Evolutionary conservation across 2,329 filamentous ascomycete genomes (phyloP).

Genomic region (Aspergillus sclerotialis): DNA sequence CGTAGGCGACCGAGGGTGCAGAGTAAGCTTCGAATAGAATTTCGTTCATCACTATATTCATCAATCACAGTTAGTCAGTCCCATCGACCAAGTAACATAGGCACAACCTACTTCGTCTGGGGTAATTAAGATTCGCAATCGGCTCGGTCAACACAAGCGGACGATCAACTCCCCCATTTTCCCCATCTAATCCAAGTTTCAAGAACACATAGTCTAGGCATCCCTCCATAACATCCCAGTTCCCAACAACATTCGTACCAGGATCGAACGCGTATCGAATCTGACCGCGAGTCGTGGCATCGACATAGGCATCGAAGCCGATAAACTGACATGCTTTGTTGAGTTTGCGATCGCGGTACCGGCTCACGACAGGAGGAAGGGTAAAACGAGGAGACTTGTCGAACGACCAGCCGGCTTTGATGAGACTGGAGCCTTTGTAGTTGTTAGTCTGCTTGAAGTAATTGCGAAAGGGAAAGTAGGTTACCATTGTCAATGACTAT

Average conservation of each 20-base stretch:
- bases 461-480: conserved; percentile 2
- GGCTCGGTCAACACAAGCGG: conserved; percentile 95
- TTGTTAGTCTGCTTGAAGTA: background rate
- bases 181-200: conserved; percentile 77
- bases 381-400: conserved; percentile 72
- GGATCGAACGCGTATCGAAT: conserved; percentile 86
- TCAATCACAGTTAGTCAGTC: conserved; percentile 18
- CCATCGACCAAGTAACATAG: conserved; percentile 39
- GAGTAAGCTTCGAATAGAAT: conserved; percentile 95
- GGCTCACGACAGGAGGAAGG: conserved; percentile 84
- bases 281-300: conserved; percentile 86
- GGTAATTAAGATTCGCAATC: conserved; percentile 83
- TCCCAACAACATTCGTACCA: conserved; percentile 84
- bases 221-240: conserved; percentile 97
- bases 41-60: conserved; percentile 76
- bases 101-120: conserved; percentile 77
- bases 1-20: conserved; percentile 83
- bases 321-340: conserved; percentile 89
- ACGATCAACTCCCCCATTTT: conserved; percentile 67
- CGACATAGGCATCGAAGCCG: conserved; percentile 86
- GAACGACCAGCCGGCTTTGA: conserved; percentile 95
- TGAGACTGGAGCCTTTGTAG: conserved; percentile 66
- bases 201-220: conserved; percentile 90
- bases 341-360: conserved; percentile 90
- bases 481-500: conserved; percentile 99